Evolutionary conservation across 1,284 basidiomycete species (phyloP), one percentile per base, ranked within the genome.

Genomic region (Albatrellus sp.): DNA sequence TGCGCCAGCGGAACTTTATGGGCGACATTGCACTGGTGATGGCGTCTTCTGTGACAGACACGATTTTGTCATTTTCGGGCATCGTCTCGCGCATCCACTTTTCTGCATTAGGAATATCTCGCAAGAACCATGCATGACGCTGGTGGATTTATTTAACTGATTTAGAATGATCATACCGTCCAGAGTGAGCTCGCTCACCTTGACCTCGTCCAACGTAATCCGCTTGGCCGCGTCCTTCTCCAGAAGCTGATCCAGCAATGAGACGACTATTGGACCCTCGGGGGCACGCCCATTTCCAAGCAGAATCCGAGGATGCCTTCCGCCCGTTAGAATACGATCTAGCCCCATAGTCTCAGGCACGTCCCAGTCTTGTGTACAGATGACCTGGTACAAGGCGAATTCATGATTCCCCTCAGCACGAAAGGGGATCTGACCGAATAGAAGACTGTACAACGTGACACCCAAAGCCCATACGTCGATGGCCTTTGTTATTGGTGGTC

Each of bases 401-500:
- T 93, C 90, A 52, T 54, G 75, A 70, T 48, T 75, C 67, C 37
- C 73, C 62, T 60, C 74, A 54, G 65, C 81, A 69, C 40, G 75
- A 73, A 58, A 91, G 1, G 90, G 90, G 6, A 80, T 73, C 44
- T 67, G 68, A 19, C 91, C 96, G 54, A 97, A 98, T 1, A 98
- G 72, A 37, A 98, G 74, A 57, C 92, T 96, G 65, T 92, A 98
- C 11, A 98, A 69, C 1, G 96, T 98, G 31, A 98, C 87, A n/a
- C 96, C 96, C 7, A 99, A 74, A 0, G 96, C 93, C 94, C 94
- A 99, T n/a, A 98, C 78, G 57, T 99, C 96, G 59, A 98, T 96
- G 4, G 91, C 85, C 59, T 94, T 92, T 32, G 92, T 94, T 51
- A 98, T 87, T 1, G 74, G 72, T 2, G 80, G 80, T 17, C 81